phyloP scores from a whole-genome alignment of 2,329 filamentous ascomycete species.

The Aureobasidium zeae region DNA sequence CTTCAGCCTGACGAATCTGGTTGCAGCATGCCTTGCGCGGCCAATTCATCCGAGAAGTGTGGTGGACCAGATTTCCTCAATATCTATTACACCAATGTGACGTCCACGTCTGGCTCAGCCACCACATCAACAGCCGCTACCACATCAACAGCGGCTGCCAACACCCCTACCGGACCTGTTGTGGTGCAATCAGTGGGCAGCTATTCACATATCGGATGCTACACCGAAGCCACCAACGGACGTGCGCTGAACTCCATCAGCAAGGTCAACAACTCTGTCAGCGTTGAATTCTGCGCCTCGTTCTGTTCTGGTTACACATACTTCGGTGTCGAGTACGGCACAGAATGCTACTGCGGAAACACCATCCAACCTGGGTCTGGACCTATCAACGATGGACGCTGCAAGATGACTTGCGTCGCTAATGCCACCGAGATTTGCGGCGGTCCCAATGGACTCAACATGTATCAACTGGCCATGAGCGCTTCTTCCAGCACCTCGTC shows the following conservation, averaged over 20 bases:
- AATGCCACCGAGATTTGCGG: constrained; percentile 24
- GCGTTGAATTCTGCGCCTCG: constrained; percentile 30
- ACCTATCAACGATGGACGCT: constrained; percentile 16
- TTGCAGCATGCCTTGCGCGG: constrained; percentile 25
- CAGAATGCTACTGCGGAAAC: constrained; percentile 31
- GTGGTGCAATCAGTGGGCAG: constrained; percentile 23
- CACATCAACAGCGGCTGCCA: constrained; percentile 15
- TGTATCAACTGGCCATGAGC: constrained; percentile 19
- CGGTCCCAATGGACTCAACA: constrained; percentile 23
- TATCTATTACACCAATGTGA: constrained; percentile 21
- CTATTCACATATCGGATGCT: constrained; percentile 25
- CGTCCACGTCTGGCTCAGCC: constrained; percentile 1
- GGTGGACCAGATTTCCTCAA: constrained; percentile 26
- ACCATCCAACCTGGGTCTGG: constrained; percentile 10
- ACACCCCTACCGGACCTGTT: constrained; percentile 16
- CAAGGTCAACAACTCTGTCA: constrained; percentile 26
- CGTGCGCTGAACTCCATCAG: constrained; percentile 22
- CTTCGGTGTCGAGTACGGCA: constrained; percentile 31
- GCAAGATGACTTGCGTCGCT: constrained; percentile 24
- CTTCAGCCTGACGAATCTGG: constrained; percentile 20
- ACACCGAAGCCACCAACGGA: constrained; percentile 22
- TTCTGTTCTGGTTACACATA: constrained; percentile 28
- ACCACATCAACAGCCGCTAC: constrained; percentile 10
- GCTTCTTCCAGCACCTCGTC: not conserved
- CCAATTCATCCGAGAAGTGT: constrained; percentile 25